A percentile compares a stretch with the other conserved stretches of the same genome.
Conservation (phyloP, 148 eudicot species). For the Amaranthus palmeri region DNA sequence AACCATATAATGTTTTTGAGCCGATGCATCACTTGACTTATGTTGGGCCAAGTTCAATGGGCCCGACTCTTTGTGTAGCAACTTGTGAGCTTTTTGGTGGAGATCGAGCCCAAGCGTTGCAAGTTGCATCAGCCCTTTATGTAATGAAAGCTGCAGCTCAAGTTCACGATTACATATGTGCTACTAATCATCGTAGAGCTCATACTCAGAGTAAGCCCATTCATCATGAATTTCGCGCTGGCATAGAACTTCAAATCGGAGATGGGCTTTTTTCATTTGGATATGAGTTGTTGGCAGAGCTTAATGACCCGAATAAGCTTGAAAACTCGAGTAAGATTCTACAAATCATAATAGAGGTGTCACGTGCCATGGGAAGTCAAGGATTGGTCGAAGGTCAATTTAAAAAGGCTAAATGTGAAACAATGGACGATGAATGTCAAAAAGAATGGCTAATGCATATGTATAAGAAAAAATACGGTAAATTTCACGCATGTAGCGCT, state of each 20-base stretch:
- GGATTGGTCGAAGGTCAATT: slow-evolving; percentile 32
- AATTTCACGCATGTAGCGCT: neutral
- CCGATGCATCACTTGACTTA: slow-evolving; percentile 49
- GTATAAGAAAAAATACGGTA: neutral
- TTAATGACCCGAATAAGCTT: neutral
- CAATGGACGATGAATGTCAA: neutral
- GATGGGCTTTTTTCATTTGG: neutral
- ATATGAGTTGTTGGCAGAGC: neutral
- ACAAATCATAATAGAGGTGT: neutral
- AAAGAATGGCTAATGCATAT: slow-evolving; percentile 2
- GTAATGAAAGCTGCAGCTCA: neutral
- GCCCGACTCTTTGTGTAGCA: slow-evolving; percentile 41
- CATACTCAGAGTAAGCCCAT: neutral
- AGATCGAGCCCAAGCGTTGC: neutral
- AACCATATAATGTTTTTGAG: slow-evolving; percentile 34
- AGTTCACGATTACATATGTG: neutral
- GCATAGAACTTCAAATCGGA: neutral
- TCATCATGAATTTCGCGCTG: neutral
- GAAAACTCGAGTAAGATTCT: neutral
- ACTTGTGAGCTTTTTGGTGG: slow-evolving; percentile 57
- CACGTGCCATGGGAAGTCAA: slow-evolving; percentile 14
- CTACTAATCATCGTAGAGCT: neutral
- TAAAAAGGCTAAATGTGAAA: neutral
- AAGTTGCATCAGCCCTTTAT: neutral
- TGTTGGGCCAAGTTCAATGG: slow-evolving; percentile 32